Evolutionary conservation across 2,329 filamentous ascomycete genomes (phyloP), one percentile per base, ranked within the genome.

Genomic region (Paracoccidioides lutzii): DNA sequence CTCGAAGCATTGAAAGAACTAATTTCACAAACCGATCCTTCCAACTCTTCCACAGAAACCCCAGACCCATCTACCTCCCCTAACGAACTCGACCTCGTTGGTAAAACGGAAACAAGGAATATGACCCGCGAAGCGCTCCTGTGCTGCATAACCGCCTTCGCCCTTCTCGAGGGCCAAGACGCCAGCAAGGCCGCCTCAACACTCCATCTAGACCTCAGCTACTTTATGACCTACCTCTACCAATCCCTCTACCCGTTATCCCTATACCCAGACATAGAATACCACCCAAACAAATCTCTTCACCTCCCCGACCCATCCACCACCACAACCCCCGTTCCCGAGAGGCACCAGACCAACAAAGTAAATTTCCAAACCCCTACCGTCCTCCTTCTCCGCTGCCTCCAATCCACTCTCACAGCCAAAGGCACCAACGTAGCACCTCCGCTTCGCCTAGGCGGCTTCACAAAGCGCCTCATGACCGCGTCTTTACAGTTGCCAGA

Each of bases 341-440:
- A 53, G 45, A 44, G 37, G 10, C 58, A 40, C 42, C 46, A 32
- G 40, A 35, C 42, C 51, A 83, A 82, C 67, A 93, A 87, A 69
- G 83, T 98, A 74, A 97, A 98, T 73, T 83, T 96, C 55, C 87
- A 95, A 66, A 98, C 93, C 0, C 95, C 90, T 0, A 93, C 90
- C 2, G 90, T 96, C 15, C 83, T 98, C 32, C 82, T 98, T 54
- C 80, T 97, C 59, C 87, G 90, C 60, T 93, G 88, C 53, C 78
- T 98, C 5, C 87, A 88, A 5, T 85, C 86, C 2, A 81, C 90
- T 37, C 82, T 98, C 22, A 78, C 95, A 0, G 89, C 91, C 75
- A 82, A 49, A 82, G 85, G 72, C 81, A 86, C 69, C 77, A 88
- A 64, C 80, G 87, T 66, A 78, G 85, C 57, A 80, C 89, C 93